These are phyloP conservation scores for Immersiella caudata DNA, from an alignment of 495 filamentous ascomycete species.

Conservation along the genomic window DNA sequence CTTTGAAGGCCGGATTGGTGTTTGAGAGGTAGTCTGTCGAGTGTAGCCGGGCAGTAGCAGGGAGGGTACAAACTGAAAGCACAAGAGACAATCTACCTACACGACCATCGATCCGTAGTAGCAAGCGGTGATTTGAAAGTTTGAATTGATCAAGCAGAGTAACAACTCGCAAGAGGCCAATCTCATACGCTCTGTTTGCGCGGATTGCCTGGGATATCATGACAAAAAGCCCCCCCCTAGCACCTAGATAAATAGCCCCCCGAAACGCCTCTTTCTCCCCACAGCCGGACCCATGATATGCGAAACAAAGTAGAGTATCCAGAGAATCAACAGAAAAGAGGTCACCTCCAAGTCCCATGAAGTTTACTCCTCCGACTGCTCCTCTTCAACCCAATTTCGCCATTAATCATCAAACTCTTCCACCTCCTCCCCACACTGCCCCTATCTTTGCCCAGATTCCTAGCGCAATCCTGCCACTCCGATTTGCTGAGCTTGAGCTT, in stretches of 20 bases:
- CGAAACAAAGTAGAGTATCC: constrained; percentile 8
- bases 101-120: neutral
- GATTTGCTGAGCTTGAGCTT: constrained; percentile 72
- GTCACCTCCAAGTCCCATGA: constrained; percentile 57
- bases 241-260: neutral
- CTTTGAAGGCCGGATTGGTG: neutral
- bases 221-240: neutral
- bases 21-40: too few relatives aligned
- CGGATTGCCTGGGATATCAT: neutral
- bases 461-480: constrained; percentile 81
- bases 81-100: neutral
- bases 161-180: neutral
- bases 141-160: neutral
- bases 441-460: constrained; percentile 66
- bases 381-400: constrained; percentile 62
- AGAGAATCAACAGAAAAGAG: constrained; percentile 12
- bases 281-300: neutral
- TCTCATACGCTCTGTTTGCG: constrained; percentile 1
- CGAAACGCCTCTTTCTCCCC: neutral
- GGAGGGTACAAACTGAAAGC: neutral
- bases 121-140: neutral
- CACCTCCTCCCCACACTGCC: constrained; percentile 68
- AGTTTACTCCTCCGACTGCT: constrained; percentile 50
- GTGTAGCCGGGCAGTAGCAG: too few relatives aligned
- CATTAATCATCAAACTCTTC: constrained; percentile 64